Evolutionary conservation across 2,329 filamentous ascomycete genomes (phyloP), one percentile per base, ranked within the genome.

Genomic region (Kalmusia sp.): DNA sequence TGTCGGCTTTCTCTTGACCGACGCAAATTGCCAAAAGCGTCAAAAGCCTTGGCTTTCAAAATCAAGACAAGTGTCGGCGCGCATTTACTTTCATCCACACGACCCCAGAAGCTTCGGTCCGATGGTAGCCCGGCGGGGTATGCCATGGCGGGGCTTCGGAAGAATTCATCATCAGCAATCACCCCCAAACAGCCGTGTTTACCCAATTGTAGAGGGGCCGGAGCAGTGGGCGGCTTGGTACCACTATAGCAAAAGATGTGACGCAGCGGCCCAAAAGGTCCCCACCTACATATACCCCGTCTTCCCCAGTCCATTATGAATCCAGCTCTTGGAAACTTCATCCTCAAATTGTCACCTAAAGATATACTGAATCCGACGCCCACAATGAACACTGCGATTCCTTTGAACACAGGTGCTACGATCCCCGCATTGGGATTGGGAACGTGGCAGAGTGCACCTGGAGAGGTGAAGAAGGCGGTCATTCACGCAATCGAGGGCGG

Each of bases 391-490:
- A 76, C 73, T 21, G 62, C 69, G 21, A 59, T 76, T 15, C 67
- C 65, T 19, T 67, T 77, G 58, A 77, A 76, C 68, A 77, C 72
- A 25, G 74, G 74, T 52, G 70, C 72, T 33, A 65, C 70, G 45
- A 74, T 75, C 54, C 73, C 73, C 34, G 71, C 71, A 28, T 63
- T 76, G 19, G 73, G 73, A 7, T 54, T 76, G 52, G 73, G 73
- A 51, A 76, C 73, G 30, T 76, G 73, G 73, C 71, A 76, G 55
- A 72, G 71, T 58, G 65, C 63, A 44, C 74, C 77, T 25, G 78
- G 79, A 21, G 72, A 81, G 59, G 79, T 80, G 50, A 78, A 79
- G 68, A 72, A 70, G 46, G 78, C 79, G 14, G 79, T 82, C 6
- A 61, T 74, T 25, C 76, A 80, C 51, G 79, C 79, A 8, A 74